Base-by-base conservation (phyloP, 164 flowering plant genomes). In the Liquidambar formosana region DNA sequence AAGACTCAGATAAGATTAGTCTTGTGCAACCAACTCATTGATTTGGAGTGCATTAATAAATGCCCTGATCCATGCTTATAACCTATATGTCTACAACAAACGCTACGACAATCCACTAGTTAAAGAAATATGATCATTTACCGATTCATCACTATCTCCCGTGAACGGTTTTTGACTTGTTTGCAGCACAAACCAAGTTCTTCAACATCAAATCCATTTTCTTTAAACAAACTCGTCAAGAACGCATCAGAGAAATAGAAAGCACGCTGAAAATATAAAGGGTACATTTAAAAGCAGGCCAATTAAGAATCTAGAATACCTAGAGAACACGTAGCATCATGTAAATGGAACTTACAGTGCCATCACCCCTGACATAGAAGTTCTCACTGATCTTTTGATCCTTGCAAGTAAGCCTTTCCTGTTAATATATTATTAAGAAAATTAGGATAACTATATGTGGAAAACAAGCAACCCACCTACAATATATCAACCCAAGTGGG, bases 351-450 rank as follows among this genome's bases (percentile, higher is more conserved):
- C 99, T 86, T 79, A 95, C 99, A 76, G 99, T 95, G 64, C 99
- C 99, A 82, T 95, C 99, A 71, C 99, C 99, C 75, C 99, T 82
- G 75, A 90, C 99, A 81, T 84, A 95, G 68, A 95, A 95, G 75
- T 95, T 93, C 68, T 93, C 95, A 69, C 97, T 89, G 65, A 95
- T 93, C 78, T 83, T 83, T 67, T 93, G 99, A 78, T 95, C 95
- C 82, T 95, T 95, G 83, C 83, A 69, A 57, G 74, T 74, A 41
- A 95, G 72, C 66, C 98, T 82, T 81, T 93, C 97, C 99, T 95
- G 84, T 46, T 60, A 66, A 60, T 45, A 44, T 23, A 61, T 12
- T 14, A 47, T 57, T 56, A 69, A 12, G 46, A 16, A 21, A 27
- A 57, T 66, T 23, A 51, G 22, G 33, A 59, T 46, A 63, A 58